Conservation (phyloP, 441 rosid genomes). For the Populus hybrid region DNA sequence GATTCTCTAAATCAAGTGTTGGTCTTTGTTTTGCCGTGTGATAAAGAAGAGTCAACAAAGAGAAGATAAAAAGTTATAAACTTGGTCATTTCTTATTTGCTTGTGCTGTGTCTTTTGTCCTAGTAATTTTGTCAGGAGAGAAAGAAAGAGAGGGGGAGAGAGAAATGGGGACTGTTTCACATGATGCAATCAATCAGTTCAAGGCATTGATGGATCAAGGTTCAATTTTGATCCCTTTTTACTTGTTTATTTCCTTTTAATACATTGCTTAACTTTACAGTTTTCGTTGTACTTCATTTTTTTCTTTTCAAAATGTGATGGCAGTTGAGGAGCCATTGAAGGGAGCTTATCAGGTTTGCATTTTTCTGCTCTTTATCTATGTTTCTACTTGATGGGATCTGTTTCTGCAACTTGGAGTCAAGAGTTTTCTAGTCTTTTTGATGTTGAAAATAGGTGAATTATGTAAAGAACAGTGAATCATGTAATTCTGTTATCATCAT, state of each 20-base stretch:
- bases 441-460: neutral
- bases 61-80: neutral
- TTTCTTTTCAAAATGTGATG: constrained; percentile 20
- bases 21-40: neutral
- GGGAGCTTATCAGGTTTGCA: constrained; percentile 60
- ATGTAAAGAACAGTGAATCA: neutral
- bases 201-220: constrained; percentile 72
- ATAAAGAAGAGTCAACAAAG: constrained; percentile 4
- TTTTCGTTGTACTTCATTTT: neutral
- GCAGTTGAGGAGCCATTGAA: constrained; percentile 78
- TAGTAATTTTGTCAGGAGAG: neutral
- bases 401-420: constrained; percentile 1
- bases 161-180: constrained; percentile 55
- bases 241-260: neutral
- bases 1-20: constrained; percentile 3
- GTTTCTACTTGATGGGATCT: constrained; percentile 19
- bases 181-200: constrained; percentile 65
- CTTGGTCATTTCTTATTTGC: neutral
- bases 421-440: neutral
- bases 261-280: neutral
- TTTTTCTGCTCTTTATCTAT: constrained; percentile 5
- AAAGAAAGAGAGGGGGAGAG: neutral
- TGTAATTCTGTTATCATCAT: neutral
- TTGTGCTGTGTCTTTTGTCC: neutral
- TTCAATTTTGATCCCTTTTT: constrained; percentile 12